Evolutionary conservation across 208 protist species (phyloP), one percentile per base, ranked within the genome.

Genomic region (Acanthamoeba lenticulata): DNA sequence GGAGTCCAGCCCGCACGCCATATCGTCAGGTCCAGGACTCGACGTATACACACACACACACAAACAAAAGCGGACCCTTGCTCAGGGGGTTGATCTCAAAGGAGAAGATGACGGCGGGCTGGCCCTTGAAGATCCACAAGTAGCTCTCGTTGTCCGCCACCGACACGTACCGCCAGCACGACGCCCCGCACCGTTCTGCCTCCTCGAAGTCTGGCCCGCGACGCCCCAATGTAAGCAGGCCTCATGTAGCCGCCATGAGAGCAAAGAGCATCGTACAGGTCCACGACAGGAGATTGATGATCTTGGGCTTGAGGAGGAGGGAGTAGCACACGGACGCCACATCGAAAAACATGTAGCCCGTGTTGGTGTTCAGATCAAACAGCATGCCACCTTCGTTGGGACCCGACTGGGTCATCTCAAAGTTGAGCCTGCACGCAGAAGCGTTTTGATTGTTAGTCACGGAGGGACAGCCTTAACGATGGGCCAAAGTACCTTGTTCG

Each of bases 71-170:
- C 9, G 13, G 19, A 49, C 72, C 72, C 6, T 81, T 2, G 72
- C 29, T 29, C 2, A 49, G 32, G 42, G 72, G 72, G 40, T 81
- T 81, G 72, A 81, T 47, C 29, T 81, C 36, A 19, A 85, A 85
- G 42, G 74, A 85, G 17, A 85, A 85, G 74, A 85, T 15, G 36
- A 21, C 17, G 2, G 42, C 19, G 3, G 74, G 74, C 74, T 57
- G 38, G 44, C 74, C 44, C 74, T 85, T 85, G 74, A 85, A 85
- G 42, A 85, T 45, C 74, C 74, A 85, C 74, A 36, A 15, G 42
- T 81, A 81, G 36, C 47, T 81, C 38, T 81, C 72, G 19, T 81
- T 81, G 1, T 81, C 42, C 38, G 42, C 7, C 4, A 49, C 6
- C 27, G 60, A 72, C 2, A 29, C 67, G 74, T 55, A 85, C 74